These are phyloP conservation scores for Clathrospora elynae DNA, from an alignment of 2,329 filamentous ascomycete genomes.

Conservation along the genomic window DNA sequence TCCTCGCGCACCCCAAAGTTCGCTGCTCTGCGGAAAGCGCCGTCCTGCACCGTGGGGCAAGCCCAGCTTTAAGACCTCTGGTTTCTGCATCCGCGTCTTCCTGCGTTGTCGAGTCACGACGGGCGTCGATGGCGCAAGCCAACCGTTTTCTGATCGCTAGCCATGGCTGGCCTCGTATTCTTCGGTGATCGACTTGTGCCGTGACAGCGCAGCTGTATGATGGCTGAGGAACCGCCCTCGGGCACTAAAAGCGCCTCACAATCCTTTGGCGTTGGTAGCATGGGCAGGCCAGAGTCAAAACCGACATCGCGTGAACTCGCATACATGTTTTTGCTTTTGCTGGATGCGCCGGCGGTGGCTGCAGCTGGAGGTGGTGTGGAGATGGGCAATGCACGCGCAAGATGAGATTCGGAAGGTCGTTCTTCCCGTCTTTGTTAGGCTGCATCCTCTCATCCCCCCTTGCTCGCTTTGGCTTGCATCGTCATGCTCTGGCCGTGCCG, in stretches of 20 bases:
- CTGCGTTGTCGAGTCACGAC: slow-evolving; percentile 17
- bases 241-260: slow-evolving; percentile 42
- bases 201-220: slow-evolving; percentile 15
- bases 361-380: slow-evolving; percentile 14
- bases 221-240: slow-evolving; percentile 23
- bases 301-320: slow-evolving; percentile 19
- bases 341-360: slow-evolving; percentile 10
- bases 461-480: slow-evolving; percentile 15
- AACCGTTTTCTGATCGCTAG: slow-evolving; percentile 28
- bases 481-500: slow-evolving; percentile 9
- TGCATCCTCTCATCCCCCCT: slow-evolving; percentile 14
- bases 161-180: slow-evolving; percentile 21
- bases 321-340: slow-evolving; percentile 11
- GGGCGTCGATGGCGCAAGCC: slow-evolving; percentile 26
- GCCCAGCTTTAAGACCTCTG: slow-evolving; percentile 8
- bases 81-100: slow-evolving; percentile 21
- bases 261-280: slow-evolving; percentile 33
- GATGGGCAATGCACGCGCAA: slow-evolving; percentile 12
- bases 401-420: slow-evolving; percentile 9
- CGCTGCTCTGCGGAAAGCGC: no score
- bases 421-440: slow-evolving; percentile 14
- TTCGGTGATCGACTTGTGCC: slow-evolving; percentile 14
- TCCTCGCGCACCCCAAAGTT: slow-evolving; percentile 9
- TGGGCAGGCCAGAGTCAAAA: slow-evolving; percentile 29
- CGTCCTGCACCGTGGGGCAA: slow-evolving; percentile 10